Conservation (phyloP, 2,329 filamentous ascomycete genomes). For the Fusarium dlaminii region DNA sequence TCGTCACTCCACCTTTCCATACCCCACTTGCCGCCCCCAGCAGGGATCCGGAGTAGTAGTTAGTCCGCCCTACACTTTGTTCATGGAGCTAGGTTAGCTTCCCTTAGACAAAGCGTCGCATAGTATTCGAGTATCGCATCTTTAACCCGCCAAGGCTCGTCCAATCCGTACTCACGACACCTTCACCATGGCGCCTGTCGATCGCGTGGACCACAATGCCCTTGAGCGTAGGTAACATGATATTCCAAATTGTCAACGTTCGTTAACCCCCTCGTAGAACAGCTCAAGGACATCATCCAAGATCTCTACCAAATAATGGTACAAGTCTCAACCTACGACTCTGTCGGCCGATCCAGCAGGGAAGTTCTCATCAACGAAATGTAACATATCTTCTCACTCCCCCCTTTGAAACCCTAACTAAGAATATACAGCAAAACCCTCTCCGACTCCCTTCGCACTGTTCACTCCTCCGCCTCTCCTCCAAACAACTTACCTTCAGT, state of each 20-base stretch:
- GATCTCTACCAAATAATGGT: conserved; percentile 72
- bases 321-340: conserved; percentile 69
- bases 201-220: conserved; percentile 49
- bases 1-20: not conserved
- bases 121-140: not conserved
- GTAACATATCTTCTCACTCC: conserved; percentile 38
- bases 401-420: not conserved
- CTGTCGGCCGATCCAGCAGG: conserved; percentile 58
- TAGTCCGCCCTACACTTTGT: conserved; percentile 2
- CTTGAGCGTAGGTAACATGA: conserved; percentile 51
- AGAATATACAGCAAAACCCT: conserved; percentile 49
- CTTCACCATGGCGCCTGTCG: conserved; percentile 54
- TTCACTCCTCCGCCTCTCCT: conserved; percentile 53
- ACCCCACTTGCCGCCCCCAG: conserved; percentile 20
- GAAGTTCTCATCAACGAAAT: conserved; percentile 67
- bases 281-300: conserved; percentile 70
- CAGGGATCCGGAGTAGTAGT: conserved; percentile 19
- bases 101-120: not conserved
- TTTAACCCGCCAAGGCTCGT: not conserved
- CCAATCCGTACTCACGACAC: not conserved
- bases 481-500: conserved; percentile 59
- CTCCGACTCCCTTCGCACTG: conserved; percentile 50
- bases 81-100: not conserved
- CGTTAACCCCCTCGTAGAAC: conserved; percentile 51
- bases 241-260: not conserved